phyloP scores from a whole-genome alignment of 257 asterid species.

The Salvia rosmarinus region DNA sequence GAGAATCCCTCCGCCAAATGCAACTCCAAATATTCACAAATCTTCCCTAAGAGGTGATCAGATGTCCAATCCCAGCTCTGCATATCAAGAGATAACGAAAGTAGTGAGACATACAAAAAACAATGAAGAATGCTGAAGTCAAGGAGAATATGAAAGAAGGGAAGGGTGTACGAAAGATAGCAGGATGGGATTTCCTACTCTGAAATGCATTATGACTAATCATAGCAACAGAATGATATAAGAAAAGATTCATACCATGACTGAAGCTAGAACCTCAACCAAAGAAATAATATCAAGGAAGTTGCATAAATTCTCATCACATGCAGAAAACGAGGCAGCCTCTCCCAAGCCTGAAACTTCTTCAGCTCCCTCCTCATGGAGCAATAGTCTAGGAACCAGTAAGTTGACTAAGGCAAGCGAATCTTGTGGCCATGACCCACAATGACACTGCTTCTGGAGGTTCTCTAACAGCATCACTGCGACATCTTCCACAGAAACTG shows the following conservation, averaged over 20 bases:
- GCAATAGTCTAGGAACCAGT: constrained; percentile 28
- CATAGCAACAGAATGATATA: background rate
- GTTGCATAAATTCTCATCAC: constrained; percentile 43
- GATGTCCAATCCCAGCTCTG: constrained; percentile 92
- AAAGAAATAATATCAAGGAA: constrained; percentile 64
- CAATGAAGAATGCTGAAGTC: background rate
- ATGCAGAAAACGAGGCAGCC: constrained; percentile 26
- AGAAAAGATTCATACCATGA: constrained; percentile 60
- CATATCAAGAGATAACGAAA: constrained; percentile 30
- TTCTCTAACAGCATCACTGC: constrained; percentile 61
- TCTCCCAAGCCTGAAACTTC: constrained; percentile 38
- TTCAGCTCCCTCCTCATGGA: constrained; percentile 33
- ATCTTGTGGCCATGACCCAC: constrained; percentile 42
- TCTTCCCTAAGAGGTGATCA: constrained; percentile 48
- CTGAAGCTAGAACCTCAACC: constrained; percentile 67
- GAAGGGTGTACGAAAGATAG: background rate
- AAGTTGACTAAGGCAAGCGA: constrained; percentile 32
- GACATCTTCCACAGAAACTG: constrained; percentile 55
- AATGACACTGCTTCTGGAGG: constrained; percentile 51
- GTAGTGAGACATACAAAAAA: constrained; percentile 26
- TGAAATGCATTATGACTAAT: background rate
- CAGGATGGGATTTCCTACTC: background rate
- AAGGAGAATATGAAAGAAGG: background rate
- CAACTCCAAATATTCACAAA: constrained; percentile 56
- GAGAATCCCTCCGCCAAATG: constrained; percentile 47